Base-by-base conservation (phyloP, 495 filamentous ascomycete species). In the Clohesyomyces aquaticus region DNA sequence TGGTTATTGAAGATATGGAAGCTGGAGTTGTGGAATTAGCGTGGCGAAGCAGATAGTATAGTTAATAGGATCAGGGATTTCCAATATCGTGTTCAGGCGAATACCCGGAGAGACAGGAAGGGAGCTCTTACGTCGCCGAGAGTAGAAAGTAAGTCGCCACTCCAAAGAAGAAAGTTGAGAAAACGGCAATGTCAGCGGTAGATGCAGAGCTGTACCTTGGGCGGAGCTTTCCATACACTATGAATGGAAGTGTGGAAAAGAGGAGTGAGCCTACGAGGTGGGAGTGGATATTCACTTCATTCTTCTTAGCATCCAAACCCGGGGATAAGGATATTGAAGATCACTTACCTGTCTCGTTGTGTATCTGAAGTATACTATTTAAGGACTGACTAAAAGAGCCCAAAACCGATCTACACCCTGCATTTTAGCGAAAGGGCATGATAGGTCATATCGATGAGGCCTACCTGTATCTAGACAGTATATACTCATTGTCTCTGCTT, bases 1-100 rank as follows among this genome's bases (percentile, higher is more conserved):
- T 84, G 82, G 50, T 80, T 81, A 55, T 75, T 75, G 45, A 84
- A 72, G 0, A 78, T 78, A 68, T 85, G 82, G 66, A 76, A 83
- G 16, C 59, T 73, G 19, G 22, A n/a, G n/a, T n/a, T n/a, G n/a
- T n/a, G n/a, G n/a, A n/a, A n/a, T n/a, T n/a, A n/a, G n/a, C n/a
- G n/a, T n/a, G n/a, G n/a, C n/a, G n/a, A n/a, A n/a, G n/a, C n/a
- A n/a, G n/a, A n/a, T n/a, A n/a, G n/a, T n/a, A n/a, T n/a, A n/a
- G n/a, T n/a, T n/a, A n/a, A n/a, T n/a, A n/a, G n/a, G n/a, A n/a
- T n/a, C n/a, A n/a, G n/a, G n/a, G n/a, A n/a, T n/a, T n/a, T n/a
- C n/a, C n/a, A n/a, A n/a, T n/a, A n/a, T n/a, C n/a, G n/a, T n/a
- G n/a, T n/a, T n/a, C n/a, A n/a, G n/a, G n/a, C n/a, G n/a, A n/a